A percentile compares a stretch with the other conserved stretches of the same genome.
These are phyloP conservation scores for Tylopilus cervinicoccineus DNA, from an alignment of 768 basidiomycete genomes.

Conservation along the genomic window DNA sequence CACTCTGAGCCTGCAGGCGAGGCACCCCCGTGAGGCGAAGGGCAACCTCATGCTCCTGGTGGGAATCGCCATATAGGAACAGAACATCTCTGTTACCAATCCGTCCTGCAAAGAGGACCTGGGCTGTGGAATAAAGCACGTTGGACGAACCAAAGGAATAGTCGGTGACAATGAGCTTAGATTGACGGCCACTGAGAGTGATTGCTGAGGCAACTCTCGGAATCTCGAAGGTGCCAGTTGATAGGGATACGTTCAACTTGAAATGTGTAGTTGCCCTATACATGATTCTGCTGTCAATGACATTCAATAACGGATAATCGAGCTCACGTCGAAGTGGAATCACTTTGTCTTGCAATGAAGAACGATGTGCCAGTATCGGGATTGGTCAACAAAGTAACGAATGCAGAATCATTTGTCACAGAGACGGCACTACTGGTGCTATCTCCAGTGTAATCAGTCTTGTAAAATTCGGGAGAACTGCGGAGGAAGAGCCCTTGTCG, in stretches of 20 bases:
- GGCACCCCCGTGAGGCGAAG: constrained; percentile 46
- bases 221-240: constrained; percentile 47
- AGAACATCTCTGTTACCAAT: constrained; percentile 63
- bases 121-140: constrained; percentile 68
- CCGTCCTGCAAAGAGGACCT: constrained; percentile 61
- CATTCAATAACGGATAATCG: background rate
- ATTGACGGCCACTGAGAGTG: constrained; percentile 64
- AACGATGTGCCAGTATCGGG: constrained; percentile 64
- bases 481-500: constrained; percentile 75
- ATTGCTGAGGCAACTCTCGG: constrained; percentile 53
- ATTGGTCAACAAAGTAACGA: constrained; percentile 62
- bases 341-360: constrained; percentile 63
- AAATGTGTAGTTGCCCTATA: constrained; percentile 41
- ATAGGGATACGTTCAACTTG: constrained; percentile 56
- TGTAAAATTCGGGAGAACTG: constrained; percentile 73
- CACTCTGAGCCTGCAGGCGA: constrained; percentile 30
- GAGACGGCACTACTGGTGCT: constrained; percentile 46
- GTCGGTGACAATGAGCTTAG: constrained; percentile 68
- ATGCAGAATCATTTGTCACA: constrained; percentile 44
- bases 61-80: constrained; percentile 54
- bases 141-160: constrained; percentile 66
- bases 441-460: constrained; percentile 73
- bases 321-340: constrained; percentile 64
- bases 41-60: constrained; percentile 53
- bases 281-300: background rate